phyloP scores from a whole-genome alignment of 352 stramenopile species.

The Blastocystis sp. region DNA sequence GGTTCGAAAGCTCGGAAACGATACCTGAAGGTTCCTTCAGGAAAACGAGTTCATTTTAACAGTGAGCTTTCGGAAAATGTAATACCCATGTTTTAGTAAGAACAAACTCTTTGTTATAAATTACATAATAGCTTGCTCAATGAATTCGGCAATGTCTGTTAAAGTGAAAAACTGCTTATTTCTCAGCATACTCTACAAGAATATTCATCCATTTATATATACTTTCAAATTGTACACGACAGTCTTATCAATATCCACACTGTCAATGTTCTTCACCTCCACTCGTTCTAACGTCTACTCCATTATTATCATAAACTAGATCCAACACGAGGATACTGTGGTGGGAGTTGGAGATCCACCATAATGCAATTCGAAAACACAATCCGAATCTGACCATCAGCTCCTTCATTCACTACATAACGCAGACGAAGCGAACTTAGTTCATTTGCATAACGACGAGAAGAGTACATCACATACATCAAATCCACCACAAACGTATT shows the following conservation, averaged over 20 bases:
- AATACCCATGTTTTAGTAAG: neutral
- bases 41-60: slow-evolving; percentile 8
- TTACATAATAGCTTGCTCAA: slow-evolving; percentile 38
- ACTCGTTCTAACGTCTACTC: slow-evolving; percentile 45
- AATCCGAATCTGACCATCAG: neutral
- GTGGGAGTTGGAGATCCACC: neutral
- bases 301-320: neutral
- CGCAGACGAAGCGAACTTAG: neutral
- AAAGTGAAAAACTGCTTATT: slow-evolving; percentile 35
- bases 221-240: slow-evolving; percentile 11
- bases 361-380: slow-evolving; percentile 28
- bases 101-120: neutral
- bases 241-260: neutral
- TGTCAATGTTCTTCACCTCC: neutral
- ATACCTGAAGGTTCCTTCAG: slow-evolving; percentile 33
- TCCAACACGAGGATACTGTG: slow-evolving; percentile 25
- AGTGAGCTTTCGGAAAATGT: neutral
- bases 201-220: neutral
- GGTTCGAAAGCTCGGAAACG: neutral
- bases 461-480: slow-evolving; percentile 39
- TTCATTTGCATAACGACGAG: neutral
- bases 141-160: slow-evolving; percentile 26
- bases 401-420: neutral
- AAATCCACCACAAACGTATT: neutral
- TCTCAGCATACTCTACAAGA: slow-evolving; percentile 12